These are phyloP conservation scores for Nevesoporus exiguus DNA, from an alignment of 768 basidiomycete species.

Conservation along the genomic window DNA sequence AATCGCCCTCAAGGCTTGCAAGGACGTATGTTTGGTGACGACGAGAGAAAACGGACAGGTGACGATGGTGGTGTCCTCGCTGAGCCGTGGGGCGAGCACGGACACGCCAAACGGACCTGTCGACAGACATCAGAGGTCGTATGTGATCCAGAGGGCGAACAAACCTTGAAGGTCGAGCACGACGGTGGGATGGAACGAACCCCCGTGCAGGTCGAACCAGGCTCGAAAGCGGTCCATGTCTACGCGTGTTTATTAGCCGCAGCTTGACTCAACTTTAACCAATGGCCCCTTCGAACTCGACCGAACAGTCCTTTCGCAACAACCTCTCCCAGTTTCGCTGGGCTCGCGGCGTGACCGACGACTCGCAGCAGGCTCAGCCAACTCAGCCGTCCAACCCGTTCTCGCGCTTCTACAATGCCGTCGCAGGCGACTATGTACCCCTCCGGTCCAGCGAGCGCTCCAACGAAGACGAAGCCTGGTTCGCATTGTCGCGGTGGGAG, in stretches of 20 bases:
- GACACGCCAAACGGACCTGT: conserved; percentile 45
- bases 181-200: conserved; percentile 47
- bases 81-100: conserved; percentile 49
- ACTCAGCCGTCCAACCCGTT: conserved; percentile 56
- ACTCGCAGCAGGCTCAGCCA: conserved; percentile 48
- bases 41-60: conserved; percentile 65
- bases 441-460: conserved; percentile 48
- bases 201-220: conserved; percentile 52
- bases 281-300: conserved; percentile 9
- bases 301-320: conserved; percentile 67
- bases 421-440: conserved; percentile 87
- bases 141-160: background rate
- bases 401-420: conserved; percentile 80
- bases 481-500: conserved; percentile 91
- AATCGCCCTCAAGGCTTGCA: conserved; percentile 40
- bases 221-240: conserved; percentile 34
- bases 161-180: conserved; percentile 45
- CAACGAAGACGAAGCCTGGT: conserved; percentile 96
- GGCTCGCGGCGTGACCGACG: conserved; percentile 70
- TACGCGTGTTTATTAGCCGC: background rate
- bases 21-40: conserved; percentile 53
- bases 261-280: background rate
- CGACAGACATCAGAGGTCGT: conserved; percentile 5
- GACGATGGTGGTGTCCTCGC: conserved; percentile 52
- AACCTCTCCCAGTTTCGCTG: conserved; percentile 87